phyloP scores from a whole-genome alignment of 768 basidiomycete genomes.

The Trichaptum fuscoviolaceum region DNA sequence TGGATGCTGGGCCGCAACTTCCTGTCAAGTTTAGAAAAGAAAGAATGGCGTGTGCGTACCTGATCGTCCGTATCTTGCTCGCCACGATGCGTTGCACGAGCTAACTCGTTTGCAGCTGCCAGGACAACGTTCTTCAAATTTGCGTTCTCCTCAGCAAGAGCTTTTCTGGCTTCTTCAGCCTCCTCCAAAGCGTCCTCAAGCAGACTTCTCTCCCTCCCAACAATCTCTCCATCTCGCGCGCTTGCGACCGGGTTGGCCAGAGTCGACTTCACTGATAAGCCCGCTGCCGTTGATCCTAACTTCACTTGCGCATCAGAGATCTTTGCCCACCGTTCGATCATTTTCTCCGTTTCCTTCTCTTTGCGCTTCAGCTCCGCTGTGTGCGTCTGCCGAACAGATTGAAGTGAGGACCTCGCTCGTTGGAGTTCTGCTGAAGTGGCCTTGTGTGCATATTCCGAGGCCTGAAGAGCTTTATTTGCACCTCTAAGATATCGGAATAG shows the following conservation, averaged over 20 bases:
- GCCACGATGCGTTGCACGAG: conserved; percentile 49
- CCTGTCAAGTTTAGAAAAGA: conserved; percentile 10
- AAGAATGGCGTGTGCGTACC: conserved; percentile 27
- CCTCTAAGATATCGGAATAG: conserved; percentile 32
- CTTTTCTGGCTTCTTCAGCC: conserved; percentile 59
- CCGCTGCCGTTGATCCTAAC: conserved; percentile 41
- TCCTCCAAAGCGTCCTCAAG: conserved; percentile 68
- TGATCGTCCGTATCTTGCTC: conserved; percentile 38
- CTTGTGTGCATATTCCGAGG: conserved; percentile 62
- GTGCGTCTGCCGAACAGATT: conserved; percentile 63
- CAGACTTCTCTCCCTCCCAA: conserved; percentile 48
- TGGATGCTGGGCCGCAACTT: conserved; percentile 32
- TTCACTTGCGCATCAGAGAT: conserved; percentile 64
- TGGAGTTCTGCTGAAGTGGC: conserved; percentile 66
- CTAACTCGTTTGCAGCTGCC: conserved; percentile 59
- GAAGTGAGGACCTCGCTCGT: conserved; percentile 62
- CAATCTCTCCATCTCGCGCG: conserved; percentile 27
- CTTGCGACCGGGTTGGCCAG: conserved; percentile 49
- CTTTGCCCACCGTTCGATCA: conserved; percentile 70
- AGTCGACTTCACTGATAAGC: conserved; percentile 35
- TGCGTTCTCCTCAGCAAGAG: conserved; percentile 60
- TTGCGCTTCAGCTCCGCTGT: conserved; percentile 72
- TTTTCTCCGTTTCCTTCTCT: conserved; percentile 74
- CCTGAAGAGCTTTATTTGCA: conserved; percentile 47
- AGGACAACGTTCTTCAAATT: conserved; percentile 56